Percentiles rank a stretch among this genome's conserved stretches.
phyloP scores from a whole-genome alignment of 192 early-diverging fungal genomes.

The Chytriomyces sp. region DNA sequence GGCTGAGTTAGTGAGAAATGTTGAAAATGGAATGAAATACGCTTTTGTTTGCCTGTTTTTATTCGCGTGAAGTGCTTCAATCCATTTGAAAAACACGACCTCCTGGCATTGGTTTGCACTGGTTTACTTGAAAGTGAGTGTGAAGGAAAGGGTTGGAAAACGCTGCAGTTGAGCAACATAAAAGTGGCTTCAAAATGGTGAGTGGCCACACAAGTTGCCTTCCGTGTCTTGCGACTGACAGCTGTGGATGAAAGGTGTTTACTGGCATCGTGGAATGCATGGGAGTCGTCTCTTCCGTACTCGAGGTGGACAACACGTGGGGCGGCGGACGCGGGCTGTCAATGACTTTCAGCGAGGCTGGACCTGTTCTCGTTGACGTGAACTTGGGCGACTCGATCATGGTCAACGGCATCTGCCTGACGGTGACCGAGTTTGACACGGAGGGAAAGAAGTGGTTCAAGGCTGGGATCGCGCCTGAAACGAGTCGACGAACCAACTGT shows the following conservation, averaged over 20 bases:
- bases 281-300: conserved; percentile 72
- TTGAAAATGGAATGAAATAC: neutral
- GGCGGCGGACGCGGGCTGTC: conserved; percentile 88
- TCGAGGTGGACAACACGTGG: conserved; percentile 68
- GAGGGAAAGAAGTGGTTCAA: conserved; percentile 70
- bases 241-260: too few species aligned
- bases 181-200: too few species aligned
- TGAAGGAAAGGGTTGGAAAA: too few species aligned
- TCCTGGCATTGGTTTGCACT: too few species aligned
- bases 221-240: too few species aligned
- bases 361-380: conserved; percentile 76
- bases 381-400: conserved; percentile 93
- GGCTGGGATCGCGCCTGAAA: conserved; percentile 91
- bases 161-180: too few species aligned
- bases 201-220: too few species aligned
- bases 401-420: conserved; percentile 87
- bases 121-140: too few species aligned
- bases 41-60: neutral
- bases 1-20: neutral
- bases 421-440: conserved; percentile 87
- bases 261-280: conserved; percentile 96
- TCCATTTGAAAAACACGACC: too few species aligned
- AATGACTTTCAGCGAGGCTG: conserved; percentile 74
- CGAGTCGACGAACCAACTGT: conserved; percentile 88
- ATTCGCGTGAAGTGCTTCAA: too few species aligned